These are phyloP conservation scores for Scytalidium sp. DNA, from an alignment of 2,329 filamentous ascomycete genomes.

Conservation along the genomic window DNA sequence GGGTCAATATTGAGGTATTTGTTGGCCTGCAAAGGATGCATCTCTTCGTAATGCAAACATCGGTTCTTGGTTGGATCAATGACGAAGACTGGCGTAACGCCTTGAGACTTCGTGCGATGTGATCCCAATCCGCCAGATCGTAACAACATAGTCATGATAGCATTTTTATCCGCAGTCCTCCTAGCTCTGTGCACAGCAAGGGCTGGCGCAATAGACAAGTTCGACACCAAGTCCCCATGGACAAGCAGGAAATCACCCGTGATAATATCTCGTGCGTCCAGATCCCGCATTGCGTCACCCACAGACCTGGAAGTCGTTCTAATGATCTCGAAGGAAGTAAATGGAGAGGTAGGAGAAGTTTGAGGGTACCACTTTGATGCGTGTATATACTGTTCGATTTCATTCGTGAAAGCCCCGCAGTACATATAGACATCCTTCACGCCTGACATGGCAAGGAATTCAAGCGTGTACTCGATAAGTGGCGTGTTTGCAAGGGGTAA, in stretches of 20 bases:
- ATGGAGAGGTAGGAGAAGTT: slow-evolving; percentile 68
- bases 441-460: slow-evolving; percentile 91
- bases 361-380: slow-evolving; percentile 70
- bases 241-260: slow-evolving; percentile 89
- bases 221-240: slow-evolving; percentile 89
- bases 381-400: slow-evolving; percentile 83
- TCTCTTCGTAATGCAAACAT: slow-evolving; percentile 93
- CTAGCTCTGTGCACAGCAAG: slow-evolving; percentile 78
- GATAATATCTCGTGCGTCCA: slow-evolving; percentile 83
- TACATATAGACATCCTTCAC: slow-evolving; percentile 95
- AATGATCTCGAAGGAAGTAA: slow-evolving; percentile 78
- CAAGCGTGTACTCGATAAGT: slow-evolving; percentile 94
- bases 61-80: slow-evolving; percentile 76
- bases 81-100: slow-evolving; percentile 78
- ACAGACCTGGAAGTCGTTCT: slow-evolving; percentile 81
- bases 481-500: slow-evolving; percentile 90
- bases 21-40: slow-evolving; percentile 64
- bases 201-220: slow-evolving; percentile 77
- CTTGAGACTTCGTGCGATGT: slow-evolving; percentile 75
- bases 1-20: slow-evolving; percentile 72
- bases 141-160: slow-evolving; percentile 96
- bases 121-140: slow-evolving; percentile 67
- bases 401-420: slow-evolving; percentile 80
- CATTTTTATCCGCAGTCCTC: slow-evolving; percentile 80
- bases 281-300: slow-evolving; percentile 90